A percentile compares a stretch with the other conserved stretches of the same genome.
phyloP scores from a whole-genome alignment of 1,284 basidiomycete genomes.

The Cutaneotrichosporon mucoides region DNA sequence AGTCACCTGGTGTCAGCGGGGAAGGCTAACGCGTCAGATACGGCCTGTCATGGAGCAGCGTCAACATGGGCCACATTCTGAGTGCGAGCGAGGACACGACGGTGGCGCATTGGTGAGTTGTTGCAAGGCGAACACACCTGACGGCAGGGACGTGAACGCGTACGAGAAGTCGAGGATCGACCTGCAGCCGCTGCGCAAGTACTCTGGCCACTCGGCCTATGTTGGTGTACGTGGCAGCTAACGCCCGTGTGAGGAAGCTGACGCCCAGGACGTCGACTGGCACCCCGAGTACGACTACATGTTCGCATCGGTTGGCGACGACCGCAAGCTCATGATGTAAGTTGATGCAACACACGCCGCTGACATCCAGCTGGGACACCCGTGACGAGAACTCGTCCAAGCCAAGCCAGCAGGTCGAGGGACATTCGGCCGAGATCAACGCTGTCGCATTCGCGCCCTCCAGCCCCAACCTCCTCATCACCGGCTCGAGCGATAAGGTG shows the following conservation, averaged over 20 bases:
- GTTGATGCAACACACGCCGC: too few relatives aligned
- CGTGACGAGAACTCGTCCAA: conserved; percentile 60
- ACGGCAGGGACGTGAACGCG: conserved; percentile 68
- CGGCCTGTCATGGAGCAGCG: conserved; percentile 87
- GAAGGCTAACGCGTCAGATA: conserved; percentile 57
- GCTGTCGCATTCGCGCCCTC: conserved; percentile 86
- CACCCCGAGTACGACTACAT: conserved; percentile 76
- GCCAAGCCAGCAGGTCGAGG: conserved; percentile 70
- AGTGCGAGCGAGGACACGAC: conserved; percentile 95
- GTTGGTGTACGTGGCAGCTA: conserved; percentile 67
- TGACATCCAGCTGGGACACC: conserved; percentile 77
- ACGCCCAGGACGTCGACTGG: conserved; percentile 91
- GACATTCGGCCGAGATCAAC: conserved; percentile 87
- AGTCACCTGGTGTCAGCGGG: conserved; percentile 28
- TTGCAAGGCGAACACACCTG: too few relatives aligned
- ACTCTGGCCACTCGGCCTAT: conserved; percentile 80
- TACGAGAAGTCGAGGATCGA: conserved; percentile 76
- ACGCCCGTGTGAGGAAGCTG: conserved; percentile 9
- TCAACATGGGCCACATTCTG: conserved; percentile 75
- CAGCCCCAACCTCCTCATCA: conserved; percentile 77
- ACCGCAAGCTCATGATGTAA: conserved; percentile 88
- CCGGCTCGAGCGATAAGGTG: conserved; percentile 83
- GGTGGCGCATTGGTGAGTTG: conserved; percentile 70
- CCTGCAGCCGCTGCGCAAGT: conserved; percentile 76
- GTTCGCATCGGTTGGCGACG: conserved; percentile 96